These are phyloP conservation scores for Spergularia marina DNA, from an alignment of 148 eudicot species.

Conservation along the genomic window DNA sequence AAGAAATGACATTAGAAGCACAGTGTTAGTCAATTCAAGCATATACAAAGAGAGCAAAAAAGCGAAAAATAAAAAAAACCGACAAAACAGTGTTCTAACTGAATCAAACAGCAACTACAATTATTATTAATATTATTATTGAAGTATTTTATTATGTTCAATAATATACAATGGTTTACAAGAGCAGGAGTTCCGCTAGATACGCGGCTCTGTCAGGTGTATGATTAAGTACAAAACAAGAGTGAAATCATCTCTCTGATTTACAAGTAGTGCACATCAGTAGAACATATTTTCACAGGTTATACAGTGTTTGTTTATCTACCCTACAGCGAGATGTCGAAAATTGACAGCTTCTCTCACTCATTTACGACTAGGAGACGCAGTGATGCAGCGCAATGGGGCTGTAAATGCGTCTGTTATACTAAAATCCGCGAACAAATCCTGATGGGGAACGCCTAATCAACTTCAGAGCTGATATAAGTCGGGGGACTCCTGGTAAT, in stretches of 20 bases:
- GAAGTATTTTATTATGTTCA: neutral
- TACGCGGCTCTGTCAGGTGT: neutral
- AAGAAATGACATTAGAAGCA: too few species aligned
- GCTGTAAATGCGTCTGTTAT: neutral
- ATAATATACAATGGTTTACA: neutral
- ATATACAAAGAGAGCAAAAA: too few species aligned
- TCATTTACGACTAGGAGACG: neutral
- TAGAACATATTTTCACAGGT: slow-evolving; percentile 15
- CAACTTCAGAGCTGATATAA: slow-evolving; percentile 13
- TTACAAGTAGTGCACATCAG: slow-evolving; percentile 13
- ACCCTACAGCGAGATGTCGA: slow-evolving; percentile 1
- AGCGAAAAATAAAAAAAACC: neutral
- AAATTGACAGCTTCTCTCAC: slow-evolving; percentile 1
- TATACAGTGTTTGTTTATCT: slow-evolving; percentile 18
- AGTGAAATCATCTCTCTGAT: slow-evolving; percentile 13
- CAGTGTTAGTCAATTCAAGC: too few species aligned
- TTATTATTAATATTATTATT: neutral
- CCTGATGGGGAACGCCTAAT: neutral
- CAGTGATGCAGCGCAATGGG: neutral
- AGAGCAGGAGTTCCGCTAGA: neutral
- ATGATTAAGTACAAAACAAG: slow-evolving; percentile 6
- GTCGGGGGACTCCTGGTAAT: neutral
- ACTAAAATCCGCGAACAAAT: neutral
- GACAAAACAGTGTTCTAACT: neutral
- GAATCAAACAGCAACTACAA: neutral